These are phyloP conservation scores for Picochlorum sp. DNA, from an alignment of 139 green algal genomes.

Conservation along the genomic window DNA sequence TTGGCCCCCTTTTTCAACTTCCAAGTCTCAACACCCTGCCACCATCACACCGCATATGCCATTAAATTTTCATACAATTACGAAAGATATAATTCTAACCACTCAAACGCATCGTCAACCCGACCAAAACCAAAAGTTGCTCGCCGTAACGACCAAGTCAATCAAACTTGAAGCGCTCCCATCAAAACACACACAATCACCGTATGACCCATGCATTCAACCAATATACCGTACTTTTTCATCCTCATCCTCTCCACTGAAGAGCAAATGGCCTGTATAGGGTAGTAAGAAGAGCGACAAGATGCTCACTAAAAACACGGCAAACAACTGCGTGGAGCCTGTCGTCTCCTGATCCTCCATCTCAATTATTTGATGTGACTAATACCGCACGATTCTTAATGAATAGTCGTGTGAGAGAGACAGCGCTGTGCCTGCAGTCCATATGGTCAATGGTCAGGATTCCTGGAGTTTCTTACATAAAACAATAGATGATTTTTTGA, in stretches of 20 bases:
- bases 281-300: slow-evolving; percentile 62
- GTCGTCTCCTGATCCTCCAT: slow-evolving; percentile 12
- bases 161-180: too few relatives aligned
- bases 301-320: slow-evolving; percentile 64
- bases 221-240: too few relatives aligned
- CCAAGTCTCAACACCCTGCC: slow-evolving; percentile 18
- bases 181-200: too few relatives aligned
- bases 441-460: too few relatives aligned
- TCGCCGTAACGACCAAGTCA: too few relatives aligned
- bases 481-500: too few relatives aligned
- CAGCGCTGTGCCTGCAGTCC: background rate
- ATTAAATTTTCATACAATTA: background rate
- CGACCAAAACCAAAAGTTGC: too few relatives aligned
- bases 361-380: background rate
- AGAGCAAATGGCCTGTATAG: slow-evolving; percentile 62
- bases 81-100: too few relatives aligned
- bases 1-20: slow-evolving; percentile 17
- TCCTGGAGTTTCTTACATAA: too few relatives aligned
- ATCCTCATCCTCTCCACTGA: slow-evolving; percentile 16
- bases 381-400: too few relatives aligned
- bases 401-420: background rate
- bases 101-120: too few relatives aligned
- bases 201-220: too few relatives aligned
- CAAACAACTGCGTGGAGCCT: slow-evolving; percentile 58
- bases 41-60: background rate